Base-by-base conservation (phyloP, 345 rosid species). In the Lumnitzera racemosa region DNA sequence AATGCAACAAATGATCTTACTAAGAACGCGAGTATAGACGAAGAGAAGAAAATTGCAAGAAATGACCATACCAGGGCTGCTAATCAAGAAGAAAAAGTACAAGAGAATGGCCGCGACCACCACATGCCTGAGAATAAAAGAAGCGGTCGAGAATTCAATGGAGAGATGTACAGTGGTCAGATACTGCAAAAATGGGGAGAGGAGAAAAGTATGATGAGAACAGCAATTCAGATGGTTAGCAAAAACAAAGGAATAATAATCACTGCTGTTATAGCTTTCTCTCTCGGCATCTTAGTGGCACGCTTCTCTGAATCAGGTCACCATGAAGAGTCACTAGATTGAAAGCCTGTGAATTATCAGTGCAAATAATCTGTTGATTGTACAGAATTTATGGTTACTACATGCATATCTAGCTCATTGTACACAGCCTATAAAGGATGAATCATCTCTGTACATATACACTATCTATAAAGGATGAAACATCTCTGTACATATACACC, bases 231-330 rank as follows among this genome's bases (percentile, higher is more conserved):
- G 61, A 58, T 68, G 65, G 3, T 82, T 3, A 57, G 24, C 54
- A 62, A 65, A 15, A 71, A 74, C 62, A 72, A 64, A 50, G 61
- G 67, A 48, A 54, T 78, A 4, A 14, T 76, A 69, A 2, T 73
- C 0, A 64, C 72, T 2, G 72, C 79, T 9, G 55, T 72, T n/a
- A 1, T 82, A 6, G 84, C 80, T 2, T 76, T 85, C 66, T 57
- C 77, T 0, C 12, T 85, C 1, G 86, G 86, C 31, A 55, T 74
- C 4, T 56, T 72, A 2, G 53, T 74, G 3, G 23, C 81, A 12
- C 64, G 63, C 2, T 73, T 63, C 50, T 4, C 51, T 13, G 61
- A 36, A 24, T 53, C 20, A 31, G 46, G 23, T 64, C 25, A 25
- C 56, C 31, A 15, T 11, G 25, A 29, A 13, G 47, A 17, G 23